Evolutionary conservation across 768 basidiomycete species (phyloP).

Genomic region (Psilocybe cubensis): DNA sequence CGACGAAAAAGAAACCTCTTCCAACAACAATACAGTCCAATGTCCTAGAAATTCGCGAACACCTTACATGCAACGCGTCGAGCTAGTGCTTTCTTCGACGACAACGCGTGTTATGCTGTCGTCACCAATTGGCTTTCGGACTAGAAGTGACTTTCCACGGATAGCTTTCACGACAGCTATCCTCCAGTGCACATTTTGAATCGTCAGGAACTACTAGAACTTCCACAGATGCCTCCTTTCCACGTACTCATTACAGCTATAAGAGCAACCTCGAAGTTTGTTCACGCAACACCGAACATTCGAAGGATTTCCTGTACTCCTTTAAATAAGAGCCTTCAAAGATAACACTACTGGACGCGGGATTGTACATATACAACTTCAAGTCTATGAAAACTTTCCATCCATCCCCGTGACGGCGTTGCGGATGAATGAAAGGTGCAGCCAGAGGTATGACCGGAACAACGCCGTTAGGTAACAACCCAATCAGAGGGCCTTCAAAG

Average conservation of each 20-base stretch:
- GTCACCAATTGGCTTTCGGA: conserved; percentile 5
- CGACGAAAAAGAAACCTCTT: neutral
- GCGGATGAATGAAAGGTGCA: conserved; percentile 7
- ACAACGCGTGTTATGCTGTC: neutral
- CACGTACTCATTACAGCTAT: conserved; percentile 1
- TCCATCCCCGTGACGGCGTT: conserved; percentile 1
- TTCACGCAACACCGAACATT: neutral
- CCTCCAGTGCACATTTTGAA: neutral
- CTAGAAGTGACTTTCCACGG: conserved; percentile 1
- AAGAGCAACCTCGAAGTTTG: neutral
- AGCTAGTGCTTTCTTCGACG: neutral
- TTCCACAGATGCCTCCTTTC: too few relatives aligned
- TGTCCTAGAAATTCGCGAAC: neutral
- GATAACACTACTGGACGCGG: neutral
- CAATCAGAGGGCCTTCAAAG: conserved; percentile 7
- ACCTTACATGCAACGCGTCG: neutral
- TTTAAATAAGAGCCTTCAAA: neutral
- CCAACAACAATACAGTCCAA: neutral
- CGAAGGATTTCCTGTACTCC: neutral
- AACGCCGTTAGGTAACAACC: neutral
- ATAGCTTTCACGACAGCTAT: neutral
- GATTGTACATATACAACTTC: neutral
- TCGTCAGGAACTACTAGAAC: neutral
- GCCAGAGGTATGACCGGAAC: neutral
- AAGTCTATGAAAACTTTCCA: neutral